Evolutionary conservation across 2,329 filamentous ascomycete species (phyloP), one percentile per base, ranked within the genome.

Genomic region (Phialemoniopsis sp.): DNA sequence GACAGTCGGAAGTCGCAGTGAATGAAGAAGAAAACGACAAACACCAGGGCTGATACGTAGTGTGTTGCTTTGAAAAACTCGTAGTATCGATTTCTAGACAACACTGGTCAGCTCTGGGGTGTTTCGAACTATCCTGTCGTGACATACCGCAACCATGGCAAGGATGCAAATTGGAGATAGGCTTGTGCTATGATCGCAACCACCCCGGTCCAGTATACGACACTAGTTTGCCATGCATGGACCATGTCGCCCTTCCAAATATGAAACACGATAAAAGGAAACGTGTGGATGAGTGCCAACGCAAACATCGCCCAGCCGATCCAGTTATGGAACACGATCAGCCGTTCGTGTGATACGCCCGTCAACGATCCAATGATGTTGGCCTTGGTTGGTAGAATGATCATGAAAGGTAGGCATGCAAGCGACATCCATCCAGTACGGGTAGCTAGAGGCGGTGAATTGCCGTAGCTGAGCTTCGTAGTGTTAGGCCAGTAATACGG

Each of bases 1-100:
- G 70, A 67, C 12, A 81, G 59, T 0, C 60, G 64, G 53, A 69
- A 72, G 51, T 75, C 68, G 51, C 77, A 80, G 55, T 82, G 78
- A 37, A 78, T 62, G 57, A 82, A 81, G 55, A 82, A 73, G 50
- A 78, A 76, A 9, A 80, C 37, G 14, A 80, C 58, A 47, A 81
- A 82, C 2, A 78, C 48, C 4, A 74, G 46, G 0, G 70, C 76
- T 4, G 68, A 66, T 14, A 75, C 41, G 43, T 73, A 67, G 48
- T 82, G 78, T 0, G 72, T 69, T 4, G 63, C 64, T 47, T 81
- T 81, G 69, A 82, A 82, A 49, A 78, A 74, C 46, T 82, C 78
- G 51, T 82, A 81, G 46, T 60, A 72, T 1, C 68, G 63, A 38
- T 72, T 70, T 5, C 76, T 76, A 18, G 30, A n/a, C n/a, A n/a